phyloP scores from a whole-genome alignment of 495 filamentous ascomycete species.

The Penicillium simplicissimum region DNA sequence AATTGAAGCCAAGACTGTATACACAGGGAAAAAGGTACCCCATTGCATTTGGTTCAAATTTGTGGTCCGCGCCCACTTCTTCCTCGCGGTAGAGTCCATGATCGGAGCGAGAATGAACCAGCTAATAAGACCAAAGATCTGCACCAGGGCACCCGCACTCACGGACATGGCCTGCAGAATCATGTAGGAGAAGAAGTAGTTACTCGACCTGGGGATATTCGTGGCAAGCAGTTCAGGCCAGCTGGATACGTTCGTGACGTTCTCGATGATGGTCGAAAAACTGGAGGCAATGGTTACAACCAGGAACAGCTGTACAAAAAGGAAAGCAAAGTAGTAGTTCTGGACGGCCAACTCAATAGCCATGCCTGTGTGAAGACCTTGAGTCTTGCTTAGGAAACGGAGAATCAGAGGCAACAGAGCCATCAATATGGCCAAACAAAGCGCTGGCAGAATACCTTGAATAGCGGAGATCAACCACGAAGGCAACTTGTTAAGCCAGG shows the following conservation, averaged over 20 bases:
- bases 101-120: slow-evolving; percentile 81
- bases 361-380: slow-evolving; percentile 83
- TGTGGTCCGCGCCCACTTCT: slow-evolving; percentile 86
- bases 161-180: slow-evolving; percentile 88
- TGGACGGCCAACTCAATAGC: slow-evolving; percentile 80
- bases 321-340: slow-evolving; percentile 89
- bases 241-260: slow-evolving; percentile 61
- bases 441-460: slow-evolving; percentile 82
- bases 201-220: slow-evolving; percentile 84
- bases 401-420: slow-evolving; percentile 78
- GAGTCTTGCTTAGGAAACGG: slow-evolving; percentile 67
- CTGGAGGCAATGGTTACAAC: slow-evolving; percentile 89
- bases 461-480: slow-evolving; percentile 67
- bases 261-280: slow-evolving; percentile 62
- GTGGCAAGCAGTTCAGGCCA: slow-evolving; percentile 71
- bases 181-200: slow-evolving; percentile 99
- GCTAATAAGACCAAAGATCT: slow-evolving; percentile 70
- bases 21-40: slow-evolving; percentile 93
- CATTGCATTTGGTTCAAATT: slow-evolving; percentile 77
- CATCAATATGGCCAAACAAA: slow-evolving; percentile 77
- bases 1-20: slow-evolving; percentile 93
- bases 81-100: slow-evolving; percentile 81
- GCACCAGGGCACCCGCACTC: slow-evolving; percentile 87
- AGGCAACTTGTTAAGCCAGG: slow-evolving; percentile 66
- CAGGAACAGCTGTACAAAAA: slow-evolving; percentile 94